These are phyloP conservation scores for Pittosporum tobira DNA, from an alignment of 129 eudicot genomes.

Conservation along the genomic window DNA sequence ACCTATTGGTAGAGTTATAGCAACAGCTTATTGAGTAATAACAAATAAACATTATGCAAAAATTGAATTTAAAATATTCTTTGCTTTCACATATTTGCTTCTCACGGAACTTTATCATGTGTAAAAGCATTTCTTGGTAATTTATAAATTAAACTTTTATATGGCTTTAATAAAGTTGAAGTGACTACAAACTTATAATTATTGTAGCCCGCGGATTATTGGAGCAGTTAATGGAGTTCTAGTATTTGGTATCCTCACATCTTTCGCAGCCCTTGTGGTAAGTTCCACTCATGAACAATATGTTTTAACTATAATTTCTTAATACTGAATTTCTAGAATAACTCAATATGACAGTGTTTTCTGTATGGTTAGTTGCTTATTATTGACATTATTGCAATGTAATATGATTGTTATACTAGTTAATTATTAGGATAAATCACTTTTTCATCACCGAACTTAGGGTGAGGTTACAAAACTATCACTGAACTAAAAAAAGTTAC, in stretches of 20 bases:
- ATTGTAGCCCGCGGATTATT: constrained; percentile 74
- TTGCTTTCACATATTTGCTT: not conserved
- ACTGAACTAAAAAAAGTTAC: too few species aligned
- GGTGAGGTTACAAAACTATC: too few species aligned
- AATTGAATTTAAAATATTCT: too few species aligned
- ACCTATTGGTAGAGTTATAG: too few species aligned
- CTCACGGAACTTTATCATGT: constrained; percentile 1
- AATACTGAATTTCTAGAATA: too few species aligned
- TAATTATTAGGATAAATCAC: not conserved
- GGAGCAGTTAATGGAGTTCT: constrained; percentile 86
- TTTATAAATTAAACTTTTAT: constrained; percentile 2
- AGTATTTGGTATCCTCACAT: constrained; percentile 58
- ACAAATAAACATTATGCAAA: not conserved
- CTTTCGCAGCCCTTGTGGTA: constrained; percentile 89
- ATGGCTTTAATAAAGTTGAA: constrained; percentile 3
- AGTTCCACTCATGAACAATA: constrained; percentile 11
- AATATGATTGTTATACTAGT: not conserved
- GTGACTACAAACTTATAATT: constrained; percentile 18
- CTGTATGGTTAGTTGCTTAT: not conserved
- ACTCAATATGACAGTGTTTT: not conserved
- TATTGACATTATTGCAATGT: not conserved
- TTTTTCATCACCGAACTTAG: too few species aligned
- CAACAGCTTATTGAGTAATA: not conserved
- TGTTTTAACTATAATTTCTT: not conserved
- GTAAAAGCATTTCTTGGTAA: constrained; percentile 6